Base-by-base conservation (phyloP, 371 early-diverging fungal genomes). In the Saksenaea vasiformis region DNA sequence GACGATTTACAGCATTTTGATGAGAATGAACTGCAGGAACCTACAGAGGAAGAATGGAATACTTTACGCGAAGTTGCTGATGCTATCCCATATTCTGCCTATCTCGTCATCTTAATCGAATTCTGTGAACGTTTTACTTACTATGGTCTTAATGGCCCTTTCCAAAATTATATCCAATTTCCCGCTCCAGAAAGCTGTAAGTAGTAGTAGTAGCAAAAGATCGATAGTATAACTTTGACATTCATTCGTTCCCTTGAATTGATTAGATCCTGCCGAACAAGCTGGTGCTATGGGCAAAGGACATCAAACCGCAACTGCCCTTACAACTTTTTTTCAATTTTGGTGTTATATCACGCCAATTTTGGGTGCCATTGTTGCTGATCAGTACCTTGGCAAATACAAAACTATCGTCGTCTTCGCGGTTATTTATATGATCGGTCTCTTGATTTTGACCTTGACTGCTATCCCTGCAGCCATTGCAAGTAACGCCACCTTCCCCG, bases 371-470 rank as follows among this genome's bases (percentile, higher is more conserved):
- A 71, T 91, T 28, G 67, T 95, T 41, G 90, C 94, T 17, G 96
- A 94, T 82, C 85, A 86, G 69, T 87, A 87, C 66, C 77, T 92
- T 58, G 96, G 96, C 58, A 91, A 92, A 80, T 94, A 86, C 80
- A 86, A 84, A 71, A 91, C 95, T 17, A 93, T 95, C 27, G 56
- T 91, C 8, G 37, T 86, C 26, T 91, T 93, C 54, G 72, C 85
- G 26, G 39, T 74, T 54, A 62, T 90, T 26, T 95, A 96, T 67
- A 66, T 88, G 5, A 38, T 88, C n/a, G 95, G 96, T 54, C 71
- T 90, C n/a, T 36, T 84, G 24, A 72, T 92, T 36, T 63, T 92
- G 56, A 78, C 89, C 0, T 66, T 90, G 10, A 88, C 91, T 3
- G 74, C 93, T 1, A 76, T 85, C 19, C 75, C 86, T 27, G 64